Evolutionary conservation across 2,329 filamentous ascomycete genomes (phyloP), one percentile per base, ranked within the genome.

Genomic region (Monosporascus sp.): DNA sequence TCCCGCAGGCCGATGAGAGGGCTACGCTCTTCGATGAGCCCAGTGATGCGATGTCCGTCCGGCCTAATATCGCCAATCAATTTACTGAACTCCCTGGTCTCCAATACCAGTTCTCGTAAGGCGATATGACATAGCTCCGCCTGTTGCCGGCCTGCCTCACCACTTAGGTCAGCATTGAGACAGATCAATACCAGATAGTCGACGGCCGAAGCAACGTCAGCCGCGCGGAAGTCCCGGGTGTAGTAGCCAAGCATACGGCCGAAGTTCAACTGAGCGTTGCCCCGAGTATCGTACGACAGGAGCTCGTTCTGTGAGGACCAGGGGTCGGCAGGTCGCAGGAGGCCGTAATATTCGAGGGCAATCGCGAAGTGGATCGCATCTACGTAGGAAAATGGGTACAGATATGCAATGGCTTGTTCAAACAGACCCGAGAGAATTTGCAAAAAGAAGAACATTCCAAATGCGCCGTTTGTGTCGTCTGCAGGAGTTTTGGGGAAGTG

Each of bases 351-450:
- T 62, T 87, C 85, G 45, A 99, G 80, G 1, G 87, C 90, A 64
- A 97, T 87, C 22, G 90, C 90, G 66, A 97, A 96, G 75, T 99
- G 95, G 48, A 96, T 90, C 24, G 93, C 92, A 59, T 96, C 92
- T 46, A 96, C 84, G 64, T 96, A 95, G 49, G 90, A 89, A 73
- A 96, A 94, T 47, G 85, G 83, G 67, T 97, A 97, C 18, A 99
- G 81, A 70, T 95, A 97, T 35, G 89, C 87, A 50, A 99, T 79
- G 17, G 93, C 94, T 64, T 94, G 87, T 72, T 99, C 94, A 62
- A 96, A 99, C 81, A 97, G 87, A 59, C 94, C 94, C 31, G 89
- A 86, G 49, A 97, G 76, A 43, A 96, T 82, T 68, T 96, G 91
- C 59, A 99, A 82, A 71, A 95, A 91, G 75, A 99, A 97, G 73